Base-by-base conservation (phyloP, 768 basidiomycete genomes). In the Phlebiopsis flavidoalba region DNA sequence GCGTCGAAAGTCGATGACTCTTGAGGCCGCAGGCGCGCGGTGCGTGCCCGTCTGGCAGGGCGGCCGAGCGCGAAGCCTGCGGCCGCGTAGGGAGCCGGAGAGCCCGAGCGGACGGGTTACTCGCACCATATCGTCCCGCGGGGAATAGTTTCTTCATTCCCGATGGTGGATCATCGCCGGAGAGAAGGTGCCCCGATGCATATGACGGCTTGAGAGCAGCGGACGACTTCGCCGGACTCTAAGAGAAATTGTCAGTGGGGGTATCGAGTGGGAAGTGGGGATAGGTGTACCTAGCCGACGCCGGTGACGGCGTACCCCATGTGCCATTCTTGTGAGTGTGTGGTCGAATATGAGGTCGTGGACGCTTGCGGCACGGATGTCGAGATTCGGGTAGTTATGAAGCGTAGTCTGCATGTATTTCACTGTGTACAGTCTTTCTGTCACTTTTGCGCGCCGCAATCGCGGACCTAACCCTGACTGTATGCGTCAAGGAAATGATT, bases 131-230 rank as follows among this genome's bases (percentile, higher is more conserved):
- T 48, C 91, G 79, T 15, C 92, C 91, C 8, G 92, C 91, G 5
- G 92, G 90, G 65, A 87, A 86, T n/a, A 17, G 84, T 80, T 61
- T n/a, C n/a, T 85, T 87, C 75, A 85, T 80, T 48, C n/a, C 88
- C 93, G 50, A 96, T 90, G n/a, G 67, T 95, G 93, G 49, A 95
- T 93, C 74, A n/a, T 95, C 91, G 11, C 91, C 94, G 2, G 89
- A 88, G 24, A 96, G 80, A 96, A 96, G 0, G 94, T 96, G 8
- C 94, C 94, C 0, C n/a, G n/a, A 93, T 95, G 66, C 92, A 93
- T 14, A 96, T 81, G 31, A 96, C 89, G 11, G 95, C 90, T 64
- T 88, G 85, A 3, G 88, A 85, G 66, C 92, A 95, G 17, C 76
- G 75, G 31, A 95, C 85, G 17, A 86, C 68, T 54, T 93, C 88